These are phyloP conservation scores for Hygrophorus pudorinus DNA, from an alignment of 768 basidiomycete genomes.

Conservation along the genomic window DNA sequence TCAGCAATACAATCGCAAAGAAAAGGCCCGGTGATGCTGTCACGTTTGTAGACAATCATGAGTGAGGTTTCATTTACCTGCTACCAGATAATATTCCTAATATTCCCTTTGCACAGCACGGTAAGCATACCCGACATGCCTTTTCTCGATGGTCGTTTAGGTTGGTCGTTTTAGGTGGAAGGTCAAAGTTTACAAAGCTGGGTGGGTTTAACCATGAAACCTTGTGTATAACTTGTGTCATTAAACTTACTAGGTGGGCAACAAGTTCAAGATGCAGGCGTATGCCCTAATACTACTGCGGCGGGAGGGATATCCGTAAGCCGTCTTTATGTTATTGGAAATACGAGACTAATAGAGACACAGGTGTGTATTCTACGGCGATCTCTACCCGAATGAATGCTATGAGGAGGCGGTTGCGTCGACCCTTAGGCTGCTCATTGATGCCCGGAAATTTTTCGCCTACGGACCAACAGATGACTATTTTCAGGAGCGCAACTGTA, in stretches of 20 bases:
- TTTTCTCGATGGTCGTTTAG: background rate
- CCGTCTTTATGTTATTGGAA: conserved; percentile 8
- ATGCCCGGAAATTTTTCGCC: conserved; percentile 54
- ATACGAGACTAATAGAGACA: background rate
- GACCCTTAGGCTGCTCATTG: conserved; percentile 45
- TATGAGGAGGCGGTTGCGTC: conserved; percentile 43
- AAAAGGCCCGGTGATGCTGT: conserved; percentile 71
- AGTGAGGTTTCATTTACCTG: conserved; percentile 37
- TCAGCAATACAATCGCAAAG: conserved; percentile 60
- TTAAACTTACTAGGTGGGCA: conserved; percentile 39
- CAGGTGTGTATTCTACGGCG: conserved; percentile 85
- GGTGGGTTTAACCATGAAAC: conserved; percentile 32
- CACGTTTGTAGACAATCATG: conserved; percentile 86
- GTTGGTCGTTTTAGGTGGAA: conserved; percentile 25
- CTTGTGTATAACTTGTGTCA: too few species aligned
- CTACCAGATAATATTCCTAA: background rate
- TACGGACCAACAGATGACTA: conserved; percentile 60
- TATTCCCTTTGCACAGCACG: conserved; percentile 34
- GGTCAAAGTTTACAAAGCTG: conserved; percentile 79
- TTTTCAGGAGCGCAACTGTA: conserved; percentile 45
- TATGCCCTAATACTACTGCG: conserved; percentile 75
- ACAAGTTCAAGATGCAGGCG: conserved; percentile 70
- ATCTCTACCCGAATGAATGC: conserved; percentile 70
- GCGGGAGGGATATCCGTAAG: conserved; percentile 64
- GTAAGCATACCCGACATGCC: conserved; percentile 26